phyloP scores from a whole-genome alignment of 2,329 filamentous ascomycete genomes.

The Claviceps sp. region DNA sequence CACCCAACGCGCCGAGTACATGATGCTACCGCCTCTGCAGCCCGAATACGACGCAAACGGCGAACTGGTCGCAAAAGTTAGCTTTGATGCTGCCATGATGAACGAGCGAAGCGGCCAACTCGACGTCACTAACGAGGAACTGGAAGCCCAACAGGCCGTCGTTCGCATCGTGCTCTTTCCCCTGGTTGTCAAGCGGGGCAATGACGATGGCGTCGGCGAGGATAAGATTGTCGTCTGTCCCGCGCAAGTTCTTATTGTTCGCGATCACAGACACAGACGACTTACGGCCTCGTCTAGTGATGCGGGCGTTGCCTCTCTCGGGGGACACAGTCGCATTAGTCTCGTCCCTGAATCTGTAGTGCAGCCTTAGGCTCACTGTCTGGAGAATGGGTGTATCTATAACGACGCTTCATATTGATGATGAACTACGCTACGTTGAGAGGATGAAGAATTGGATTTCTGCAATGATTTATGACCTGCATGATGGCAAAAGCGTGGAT shows the following conservation, averaged over 20 bases:
- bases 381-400: conserved; percentile 11
- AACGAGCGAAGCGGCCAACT: conserved; percentile 68
- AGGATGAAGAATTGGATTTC: background rate
- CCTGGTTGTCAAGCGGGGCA: conserved; percentile 88
- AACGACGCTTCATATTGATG: too few species aligned
- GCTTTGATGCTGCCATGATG: conserved; percentile 90
- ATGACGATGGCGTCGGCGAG: conserved; percentile 74
- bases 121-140: conserved; percentile 54
- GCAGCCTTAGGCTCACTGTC: conserved; percentile 19
- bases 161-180: conserved; percentile 93
- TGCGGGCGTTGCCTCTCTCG: conserved; percentile 31
- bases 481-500: background rate
- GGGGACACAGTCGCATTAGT: conserved; percentile 25
- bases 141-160: conserved; percentile 61
- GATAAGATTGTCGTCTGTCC: conserved; percentile 93
- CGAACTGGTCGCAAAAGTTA: conserved; percentile 73
- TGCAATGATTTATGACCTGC: conserved; percentile 1
- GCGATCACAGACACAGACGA: conserved; percentile 27
- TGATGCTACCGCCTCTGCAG: conserved; percentile 91
- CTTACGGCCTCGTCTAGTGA: conserved; percentile 37
- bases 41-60: conserved; percentile 92
- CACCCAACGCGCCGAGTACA: conserved; percentile 90
- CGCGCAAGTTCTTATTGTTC: conserved; percentile 77
- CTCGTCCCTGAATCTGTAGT: conserved; percentile 22
- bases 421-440: background rate